These are phyloP conservation scores for Ustilago shanxiensis DNA, from an alignment of 1,284 basidiomycete species.

Conservation along the genomic window DNA sequence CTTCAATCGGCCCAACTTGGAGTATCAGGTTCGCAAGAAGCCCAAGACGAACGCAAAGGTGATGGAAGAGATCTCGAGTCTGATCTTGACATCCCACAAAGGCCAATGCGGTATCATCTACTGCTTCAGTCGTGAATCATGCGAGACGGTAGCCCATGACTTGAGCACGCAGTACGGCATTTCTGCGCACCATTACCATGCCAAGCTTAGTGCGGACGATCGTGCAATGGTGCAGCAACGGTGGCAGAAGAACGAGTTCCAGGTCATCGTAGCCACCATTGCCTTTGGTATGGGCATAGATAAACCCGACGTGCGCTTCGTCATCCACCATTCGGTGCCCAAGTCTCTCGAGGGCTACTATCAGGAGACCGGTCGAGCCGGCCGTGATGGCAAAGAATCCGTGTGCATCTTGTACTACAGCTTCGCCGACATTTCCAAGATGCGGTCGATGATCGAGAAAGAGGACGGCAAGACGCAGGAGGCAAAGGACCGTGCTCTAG, in stretches of 20 bases:
- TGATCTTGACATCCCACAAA: conserved; percentile 77
- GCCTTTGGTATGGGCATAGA: conserved; percentile 97
- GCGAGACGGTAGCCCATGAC: conserved; percentile 82
- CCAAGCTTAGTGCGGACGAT: conserved; percentile 79
- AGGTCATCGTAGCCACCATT: conserved; percentile 89
- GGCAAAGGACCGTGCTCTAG: conserved; percentile 76
- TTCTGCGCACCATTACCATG: conserved; percentile 86
- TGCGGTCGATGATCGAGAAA: conserved; percentile 75
- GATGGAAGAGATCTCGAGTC: conserved; percentile 78
- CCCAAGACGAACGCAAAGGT: conserved; percentile 72
- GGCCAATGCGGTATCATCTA: conserved; percentile 88
- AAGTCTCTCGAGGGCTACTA: conserved; percentile 80
- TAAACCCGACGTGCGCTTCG: conserved; percentile 84
- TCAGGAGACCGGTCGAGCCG: conserved; percentile 87
- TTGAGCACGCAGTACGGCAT: conserved; percentile 76
- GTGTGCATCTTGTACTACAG: conserved; percentile 73
- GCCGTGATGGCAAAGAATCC: conserved; percentile 78
- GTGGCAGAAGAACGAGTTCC: conserved; percentile 82
- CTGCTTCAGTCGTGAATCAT: conserved; percentile 79
- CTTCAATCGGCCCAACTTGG: conserved; percentile 91
- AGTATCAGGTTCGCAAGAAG: conserved; percentile 78
- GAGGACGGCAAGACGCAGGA: conserved; percentile 73
- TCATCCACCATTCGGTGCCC: conserved; percentile 82
- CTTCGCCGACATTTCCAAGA: conserved; percentile 74
- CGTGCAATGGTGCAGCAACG: conserved; percentile 77